Base-by-base conservation (phyloP, 352 stramenopile genomes). In the Globisporangium heterothallicum region DNA sequence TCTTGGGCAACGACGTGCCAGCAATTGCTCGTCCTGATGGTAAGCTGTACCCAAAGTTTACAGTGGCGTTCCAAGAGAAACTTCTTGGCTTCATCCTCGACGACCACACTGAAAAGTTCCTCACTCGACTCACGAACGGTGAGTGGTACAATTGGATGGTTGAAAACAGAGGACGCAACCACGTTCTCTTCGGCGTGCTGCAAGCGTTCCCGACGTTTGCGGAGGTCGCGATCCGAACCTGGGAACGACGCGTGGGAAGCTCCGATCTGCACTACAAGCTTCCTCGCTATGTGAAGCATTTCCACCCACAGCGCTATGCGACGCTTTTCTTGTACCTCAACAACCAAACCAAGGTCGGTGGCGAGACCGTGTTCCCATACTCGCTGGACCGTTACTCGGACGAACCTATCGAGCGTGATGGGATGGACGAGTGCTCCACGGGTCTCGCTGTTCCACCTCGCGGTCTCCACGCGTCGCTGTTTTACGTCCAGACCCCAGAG, bases 271-370 rank as follows among this genome's bases (percentile, higher is more conserved):
- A 74, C 42, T 93, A 91, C 66, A 76, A 54, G 36, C 29, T 92
- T 30, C 84, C 84, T 2, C 59, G 64, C 49, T 86, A 80, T 52
- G 66, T 83, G 22, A 74, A 82, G 46, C 76, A 92, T 61, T 91
- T 89, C 56, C 66, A 92, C 35, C 84, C 84, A 40, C 98, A 99
- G 78, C 84, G 96, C 10, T 98, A 94, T 66, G 92, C 95, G 18
- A 99, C 96, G 45, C 68, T 99, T 5, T 98, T 98, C 62, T 77
- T 98, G 49, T 99, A 99, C 70, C 70, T 99, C 32, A 98, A 87
- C 66, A 95, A 98, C 64, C 84, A 98, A 48, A 87, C 85, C 48
- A 92, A 97, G 57, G 44, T 88, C 18, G 97, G 97, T 14, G 97
- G 97, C 25, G 90, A 99, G 68, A 99, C 96, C 0, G 91, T 98